A percentile compares a stretch with the other conserved stretches of the same genome.
Conservation (phyloP, 768 basidiomycete genomes). For the Xanthoconium stramineum region DNA sequence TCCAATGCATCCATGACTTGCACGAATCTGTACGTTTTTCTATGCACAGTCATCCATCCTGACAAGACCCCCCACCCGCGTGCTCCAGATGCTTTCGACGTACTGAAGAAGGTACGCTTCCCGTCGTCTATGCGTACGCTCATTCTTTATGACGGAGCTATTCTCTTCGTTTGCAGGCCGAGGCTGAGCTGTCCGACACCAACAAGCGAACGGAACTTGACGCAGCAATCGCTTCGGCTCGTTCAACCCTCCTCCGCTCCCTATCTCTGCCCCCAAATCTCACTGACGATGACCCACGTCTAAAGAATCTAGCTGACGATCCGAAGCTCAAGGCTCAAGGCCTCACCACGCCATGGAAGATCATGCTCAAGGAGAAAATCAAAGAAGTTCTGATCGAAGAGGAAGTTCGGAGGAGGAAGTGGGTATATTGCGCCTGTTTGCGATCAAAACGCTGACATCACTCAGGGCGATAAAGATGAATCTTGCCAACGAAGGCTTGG, state of each 20-base stretch:
- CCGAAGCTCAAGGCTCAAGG: conserved; percentile 32
- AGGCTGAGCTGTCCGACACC: conserved; percentile 77
- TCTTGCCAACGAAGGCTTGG: conserved; percentile 86
- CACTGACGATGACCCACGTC: conserved; percentile 53
- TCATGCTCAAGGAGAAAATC: conserved; percentile 63
- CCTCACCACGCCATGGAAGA: conserved; percentile 57
- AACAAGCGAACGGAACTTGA: conserved; percentile 79
- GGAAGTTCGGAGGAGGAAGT: conserved; percentile 83
- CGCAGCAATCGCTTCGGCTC: conserved; percentile 73
- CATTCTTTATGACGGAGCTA: not conserved
- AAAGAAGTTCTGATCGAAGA: conserved; percentile 90
- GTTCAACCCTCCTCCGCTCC: conserved; percentile 60
- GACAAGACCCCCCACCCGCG: conserved; percentile 90
- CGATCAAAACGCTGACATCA: conserved; percentile 1
- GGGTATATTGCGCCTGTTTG: conserved; percentile 21
- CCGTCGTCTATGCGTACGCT: not conserved
- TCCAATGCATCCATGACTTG: not conserved
- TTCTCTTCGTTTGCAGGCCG: conserved; percentile 51
- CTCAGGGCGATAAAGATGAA: conserved; percentile 86
- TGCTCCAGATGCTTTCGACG: conserved; percentile 90
- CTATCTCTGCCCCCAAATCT: conserved; percentile 60
- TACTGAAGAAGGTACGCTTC: conserved; percentile 78
- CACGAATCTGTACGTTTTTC: conserved; percentile 40
- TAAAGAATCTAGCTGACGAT: conserved; percentile 43
- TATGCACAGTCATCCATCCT: conserved; percentile 86